Percentiles rank a stretch among this genome's conserved stretches.
These are phyloP conservation scores for Beauveria rudraprayagi DNA, from an alignment of 2,329 filamentous ascomycete species.

Conservation along the genomic window DNA sequence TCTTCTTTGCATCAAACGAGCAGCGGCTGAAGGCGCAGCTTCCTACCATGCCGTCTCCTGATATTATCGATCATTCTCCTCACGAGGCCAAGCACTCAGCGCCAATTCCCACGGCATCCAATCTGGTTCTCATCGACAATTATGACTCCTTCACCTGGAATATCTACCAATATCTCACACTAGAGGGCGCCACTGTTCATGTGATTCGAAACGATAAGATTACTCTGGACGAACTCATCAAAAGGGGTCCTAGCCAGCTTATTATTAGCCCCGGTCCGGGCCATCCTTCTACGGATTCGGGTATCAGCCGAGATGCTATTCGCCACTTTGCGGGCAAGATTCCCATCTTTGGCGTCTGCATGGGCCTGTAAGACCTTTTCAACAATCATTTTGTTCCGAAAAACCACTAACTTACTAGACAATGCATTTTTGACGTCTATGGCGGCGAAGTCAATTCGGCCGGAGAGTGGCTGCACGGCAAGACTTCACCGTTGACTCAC, in stretches of 20 bases:
- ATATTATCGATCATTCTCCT: constrained; percentile 73
- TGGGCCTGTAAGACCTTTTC: constrained; percentile 68
- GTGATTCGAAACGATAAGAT: constrained; percentile 93
- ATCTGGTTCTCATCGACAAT: constrained; percentile 94
- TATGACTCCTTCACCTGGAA: constrained; percentile 99
- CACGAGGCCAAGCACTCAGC: constrained; percentile 69
- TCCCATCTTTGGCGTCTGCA: constrained; percentile 93
- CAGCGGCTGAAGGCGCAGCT: constrained; percentile 1
- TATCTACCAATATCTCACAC: constrained; percentile 92
- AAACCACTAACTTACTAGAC: constrained; percentile 36
- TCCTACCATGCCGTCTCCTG: constrained; percentile 40
- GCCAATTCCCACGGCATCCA: constrained; percentile 71
- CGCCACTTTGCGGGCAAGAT: constrained; percentile 89
- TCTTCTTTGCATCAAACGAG: neutral
- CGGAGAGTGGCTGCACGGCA: constrained; percentile 93
- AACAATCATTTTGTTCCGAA: neutral
- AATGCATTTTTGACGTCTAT: constrained; percentile 93
- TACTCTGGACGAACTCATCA: constrained; percentile 72
- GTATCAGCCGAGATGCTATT: constrained; percentile 87
- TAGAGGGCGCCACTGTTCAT: constrained; percentile 87
- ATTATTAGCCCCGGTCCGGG: constrained; percentile 93
- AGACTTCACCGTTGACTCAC: constrained; percentile 85
- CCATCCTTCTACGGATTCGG: constrained; percentile 84
- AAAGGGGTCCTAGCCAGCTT: constrained; percentile 81
- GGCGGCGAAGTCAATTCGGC: constrained; percentile 87